phyloP scores from a whole-genome alignment of 169 alveolate genomes.

The Fabrea salina region DNA sequence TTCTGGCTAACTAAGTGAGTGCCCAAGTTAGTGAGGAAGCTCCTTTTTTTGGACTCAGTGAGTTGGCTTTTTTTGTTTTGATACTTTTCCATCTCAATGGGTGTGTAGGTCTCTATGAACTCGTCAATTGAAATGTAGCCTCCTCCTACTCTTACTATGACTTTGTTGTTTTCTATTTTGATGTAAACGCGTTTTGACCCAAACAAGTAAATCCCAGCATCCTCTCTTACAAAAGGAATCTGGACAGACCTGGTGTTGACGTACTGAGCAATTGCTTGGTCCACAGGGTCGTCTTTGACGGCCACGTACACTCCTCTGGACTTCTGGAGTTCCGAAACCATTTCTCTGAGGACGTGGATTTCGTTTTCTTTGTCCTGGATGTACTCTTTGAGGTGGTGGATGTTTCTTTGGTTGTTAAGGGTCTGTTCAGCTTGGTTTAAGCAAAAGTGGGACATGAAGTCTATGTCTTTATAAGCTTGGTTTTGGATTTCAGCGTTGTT shows the following conservation, averaged over 20 bases:
- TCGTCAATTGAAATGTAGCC: constrained; percentile 60
- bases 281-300: constrained; percentile 65
- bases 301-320: constrained; percentile 54
- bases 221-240: constrained; percentile 25
- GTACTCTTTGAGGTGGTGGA: neutral
- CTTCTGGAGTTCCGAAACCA: constrained; percentile 47
- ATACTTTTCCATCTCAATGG: constrained; percentile 48
- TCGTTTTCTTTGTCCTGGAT: constrained; percentile 54
- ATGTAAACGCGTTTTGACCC: constrained; percentile 21
- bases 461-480: neutral
- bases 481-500: neutral
- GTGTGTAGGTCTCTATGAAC: constrained; percentile 55
- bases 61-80: neutral
- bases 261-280: constrained; percentile 55
- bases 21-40: neutral
- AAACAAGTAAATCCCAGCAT: constrained; percentile 23
- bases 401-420: neutral
- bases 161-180: constrained; percentile 13
- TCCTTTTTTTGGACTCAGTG: neutral
- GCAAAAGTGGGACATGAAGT: neutral
- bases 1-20: constrained; percentile 25
- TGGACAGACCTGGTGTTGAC: constrained; percentile 39
- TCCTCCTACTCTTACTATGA: constrained; percentile 62
- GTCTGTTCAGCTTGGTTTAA: neutral
- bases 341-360: constrained; percentile 47